Evolutionary conservation across 495 filamentous ascomycete genomes (phyloP), one percentile per base, ranked within the genome.

Genomic region (Cercophora newfieldiana): DNA sequence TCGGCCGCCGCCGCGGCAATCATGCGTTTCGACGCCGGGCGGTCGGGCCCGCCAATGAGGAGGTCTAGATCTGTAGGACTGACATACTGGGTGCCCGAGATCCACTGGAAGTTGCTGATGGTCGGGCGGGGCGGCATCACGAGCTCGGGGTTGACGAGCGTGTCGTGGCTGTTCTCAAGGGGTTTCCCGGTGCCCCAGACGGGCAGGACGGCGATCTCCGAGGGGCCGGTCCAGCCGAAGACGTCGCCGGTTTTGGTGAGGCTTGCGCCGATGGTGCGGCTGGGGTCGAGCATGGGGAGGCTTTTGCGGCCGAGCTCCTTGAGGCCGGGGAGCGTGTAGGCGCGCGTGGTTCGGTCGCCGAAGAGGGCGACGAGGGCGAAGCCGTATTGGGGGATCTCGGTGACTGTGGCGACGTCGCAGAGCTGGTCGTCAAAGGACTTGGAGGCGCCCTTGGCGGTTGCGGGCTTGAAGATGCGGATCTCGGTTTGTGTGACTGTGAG

Each of bases 101-200:
- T 92, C 95, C 95, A 99, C 75, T 97, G 92, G 22, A 99, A 73
- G 68, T 95, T 97, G 8, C 91, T 94, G 54, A 99, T 99, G 1
- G 94, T 97, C n/a, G 95, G 96, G 30, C 95, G 85, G 16, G 91
- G 83, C 3, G 94, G 95, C 18, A 90, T 81, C 16, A 83, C 70
- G 16, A 88, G 85, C 65, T 89, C 80, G 4, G 89, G 86, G 66
- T 97, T 96, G 77, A 90, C 88, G 3, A 98, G 81, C 28, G 80
- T 87, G 73, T 98, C 95, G 48, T 86, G 81, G 6, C 86, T 84
- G 22, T 78, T 68, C 60, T 80, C 72, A 0, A 90, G 73, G 59
- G 78, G 29, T 63, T 83, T 75, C 1, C 91, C 91, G 10, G 82
- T 82, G 22, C 93, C 93, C 89, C 92, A 97, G 26, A 91, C 86